Evolutionary conservation across 1,284 basidiomycete genomes (phyloP).

Genomic region (Apiotrichum sp.): DNA sequence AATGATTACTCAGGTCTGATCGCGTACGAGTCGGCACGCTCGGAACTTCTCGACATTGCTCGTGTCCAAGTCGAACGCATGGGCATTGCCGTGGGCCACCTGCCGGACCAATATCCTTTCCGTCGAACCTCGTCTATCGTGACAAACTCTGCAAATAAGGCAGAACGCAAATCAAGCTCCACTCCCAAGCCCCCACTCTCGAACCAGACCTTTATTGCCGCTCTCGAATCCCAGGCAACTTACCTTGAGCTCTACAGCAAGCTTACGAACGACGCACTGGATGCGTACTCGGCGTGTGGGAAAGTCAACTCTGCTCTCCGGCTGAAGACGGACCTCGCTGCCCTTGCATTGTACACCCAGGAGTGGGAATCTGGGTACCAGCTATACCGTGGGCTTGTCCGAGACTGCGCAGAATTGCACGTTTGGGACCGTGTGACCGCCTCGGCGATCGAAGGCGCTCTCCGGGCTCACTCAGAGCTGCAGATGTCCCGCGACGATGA

Average conservation of each 20-base stretch:
- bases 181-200: conserved; percentile 50
- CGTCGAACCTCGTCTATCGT: conserved; percentile 11
- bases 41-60: conserved; percentile 43
- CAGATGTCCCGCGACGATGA: conserved; percentile 24
- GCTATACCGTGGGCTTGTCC: conserved; percentile 27
- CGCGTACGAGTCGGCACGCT: conserved; percentile 41
- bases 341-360: conserved; percentile 60
- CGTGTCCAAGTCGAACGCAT: conserved; percentile 43
- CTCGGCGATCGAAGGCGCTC: conserved; percentile 32
- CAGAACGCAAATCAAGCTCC: not conserved
- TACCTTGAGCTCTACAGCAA: conserved; percentile 71
- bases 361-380: conserved; percentile 32
- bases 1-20: conserved; percentile 55
- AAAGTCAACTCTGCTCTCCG: conserved; percentile 77
- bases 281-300: conserved; percentile 70
- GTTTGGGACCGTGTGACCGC: conserved; percentile 36
- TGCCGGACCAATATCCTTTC: conserved; percentile 39
- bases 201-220: conserved; percentile 59
- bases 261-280: conserved; percentile 71
- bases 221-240: conserved; percentile 54
- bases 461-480: conserved; percentile 27
- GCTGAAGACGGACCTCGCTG: conserved; percentile 74
- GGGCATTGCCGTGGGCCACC: conserved; percentile 32
- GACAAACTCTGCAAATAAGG: not conserved
- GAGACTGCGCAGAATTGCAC: conserved; percentile 31